Base-by-base conservation (phyloP, 2,329 filamentous ascomycete species). In the Nannizziopsis barbatae region DNA sequence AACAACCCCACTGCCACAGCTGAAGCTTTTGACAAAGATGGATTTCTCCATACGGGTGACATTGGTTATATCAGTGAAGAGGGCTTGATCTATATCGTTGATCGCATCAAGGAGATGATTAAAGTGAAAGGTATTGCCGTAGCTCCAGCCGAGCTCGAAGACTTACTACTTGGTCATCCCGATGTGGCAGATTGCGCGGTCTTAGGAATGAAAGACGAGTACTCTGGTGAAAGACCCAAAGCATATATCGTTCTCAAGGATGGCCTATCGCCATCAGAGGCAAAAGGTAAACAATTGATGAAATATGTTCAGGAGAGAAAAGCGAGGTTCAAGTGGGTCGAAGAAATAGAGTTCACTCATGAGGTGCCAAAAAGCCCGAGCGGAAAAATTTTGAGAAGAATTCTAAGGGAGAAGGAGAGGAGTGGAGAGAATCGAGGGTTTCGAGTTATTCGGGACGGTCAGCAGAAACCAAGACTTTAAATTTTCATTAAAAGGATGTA, bases 351-450 rank as follows among this genome's bases (percentile, higher is more conserved):
- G 44, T 61, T 67, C 42, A 52, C 65, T 9, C 51, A 62, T 8
- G 71, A 71, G 43, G 77, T 88, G 18, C 84, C 84, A 10, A 87
- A 87, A 73, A 84, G 79, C 59, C 75, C 81, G 0, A 83, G 77
- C 57, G 83, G 84, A 8, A 87, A 87, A 75, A 85, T 87, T 48
- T 63, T 87, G 20, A 32, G 51, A n/a, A 47, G 43, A 20, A 43
- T 50, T 14, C 37, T 50, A 40, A 50, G 39, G 20, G 41, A 50
- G n/a, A 48, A 44, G 12, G 47, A 49, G 15, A 31, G 45, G 33
- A 39, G 43, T 10, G 43, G 43, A 7, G 17, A 38, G 22, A 11
- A 45, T 38, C 55, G 51, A 5, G 60, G 43, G 1, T 31, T 45
- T 18, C 22, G 22, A 27, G 20, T 39, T 33, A 36, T 38, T 3